Percentiles rank a stretch among this genome's conserved stretches.
phyloP scores from a whole-genome alignment of 805 yeast species.

The Kodamaea sagamina region DNA sequence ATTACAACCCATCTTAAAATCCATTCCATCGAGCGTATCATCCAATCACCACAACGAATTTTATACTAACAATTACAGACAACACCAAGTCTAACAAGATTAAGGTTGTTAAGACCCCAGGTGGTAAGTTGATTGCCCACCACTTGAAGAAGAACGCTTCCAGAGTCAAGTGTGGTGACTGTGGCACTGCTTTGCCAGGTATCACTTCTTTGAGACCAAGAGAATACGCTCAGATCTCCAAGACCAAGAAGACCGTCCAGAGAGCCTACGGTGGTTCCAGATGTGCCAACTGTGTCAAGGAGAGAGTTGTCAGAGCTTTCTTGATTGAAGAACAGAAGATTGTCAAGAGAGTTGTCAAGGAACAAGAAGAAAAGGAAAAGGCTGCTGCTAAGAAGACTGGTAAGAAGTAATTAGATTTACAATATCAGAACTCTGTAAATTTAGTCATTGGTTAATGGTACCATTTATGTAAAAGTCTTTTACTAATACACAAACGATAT shows the following conservation, averaged over 20 bases:
- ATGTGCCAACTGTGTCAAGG: conserved; percentile 98
- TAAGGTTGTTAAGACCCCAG: conserved; percentile 99
- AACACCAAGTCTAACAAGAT: conserved; percentile 99
- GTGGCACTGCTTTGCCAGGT: conserved; percentile 82
- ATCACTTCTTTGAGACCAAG: conserved; percentile 97
- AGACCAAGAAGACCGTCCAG: conserved; percentile 96
- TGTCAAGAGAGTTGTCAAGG: conserved; percentile 98
- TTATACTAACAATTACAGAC: conserved; percentile 58
- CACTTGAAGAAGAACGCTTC: conserved; percentile 92
- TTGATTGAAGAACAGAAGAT: conserved; percentile 99
- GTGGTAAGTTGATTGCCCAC: conserved; percentile 98
- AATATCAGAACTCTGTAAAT: conserved; percentile 14
- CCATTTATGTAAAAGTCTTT: conserved; percentile 17
- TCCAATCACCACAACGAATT: no score
- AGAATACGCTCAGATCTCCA: conserved; percentile 91
- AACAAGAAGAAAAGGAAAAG: conserved; percentile 87
- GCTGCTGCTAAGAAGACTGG: conserved; percentile 41
- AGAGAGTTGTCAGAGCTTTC: conserved; percentile 99
- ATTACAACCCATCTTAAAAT: no score
- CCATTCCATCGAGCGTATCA: no score
- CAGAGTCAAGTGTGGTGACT: conserved; percentile 88
- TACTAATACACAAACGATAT: conserved; percentile 19
- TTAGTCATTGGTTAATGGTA: conserved; percentile 18
- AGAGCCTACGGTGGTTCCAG: conserved; percentile 99
- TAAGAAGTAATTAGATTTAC: conserved; percentile 28